Evolutionary conservation across 805 yeast species (phyloP).

Genomic region (Scheffersomyces lignosus): DNA sequence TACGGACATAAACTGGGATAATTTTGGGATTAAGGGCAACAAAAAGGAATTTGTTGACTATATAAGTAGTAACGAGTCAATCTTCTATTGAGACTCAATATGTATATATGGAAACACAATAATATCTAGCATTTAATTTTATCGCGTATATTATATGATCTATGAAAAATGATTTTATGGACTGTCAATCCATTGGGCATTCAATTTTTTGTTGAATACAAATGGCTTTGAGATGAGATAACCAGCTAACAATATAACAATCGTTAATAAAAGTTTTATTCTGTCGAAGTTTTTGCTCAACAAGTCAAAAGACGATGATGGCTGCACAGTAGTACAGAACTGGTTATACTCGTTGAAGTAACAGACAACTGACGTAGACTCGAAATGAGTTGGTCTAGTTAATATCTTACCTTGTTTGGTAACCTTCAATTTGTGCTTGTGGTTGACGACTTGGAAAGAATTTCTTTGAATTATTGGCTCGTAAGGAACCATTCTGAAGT

Average conservation of each 20-base stretch:
- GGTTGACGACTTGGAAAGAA: constrained; percentile 33
- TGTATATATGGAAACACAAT: too few species aligned
- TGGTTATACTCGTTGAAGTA: constrained; percentile 59
- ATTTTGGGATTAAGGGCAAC: constrained; percentile 26
- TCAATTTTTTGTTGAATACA: constrained; percentile 54
- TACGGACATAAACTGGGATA: constrained; percentile 24
- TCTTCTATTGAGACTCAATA: constrained; percentile 13
- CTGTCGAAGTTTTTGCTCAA: constrained; percentile 69
- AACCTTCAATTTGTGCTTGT: constrained; percentile 31
- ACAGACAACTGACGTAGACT: constrained; percentile 77
- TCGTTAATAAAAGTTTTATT: constrained; percentile 58
- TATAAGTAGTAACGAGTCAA: constrained; percentile 17
- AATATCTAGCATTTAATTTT: too few species aligned
- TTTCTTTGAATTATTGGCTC: constrained; percentile 57
- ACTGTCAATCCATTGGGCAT: constrained; percentile 49
- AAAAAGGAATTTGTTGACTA: constrained; percentile 18
- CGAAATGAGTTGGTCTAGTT: constrained; percentile 59
- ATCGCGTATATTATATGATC: background rate
- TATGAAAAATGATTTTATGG: background rate
- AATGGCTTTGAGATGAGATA: constrained; percentile 56
- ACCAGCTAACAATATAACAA: constrained; percentile 48
- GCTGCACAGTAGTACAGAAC: constrained; percentile 75
- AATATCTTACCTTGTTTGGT: constrained; percentile 22
- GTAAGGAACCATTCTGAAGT: constrained; percentile 62
- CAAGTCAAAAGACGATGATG: constrained; percentile 82